Conservation (phyloP, 2,329 filamentous ascomycete genomes). For the Fusarium cicatricum region DNA sequence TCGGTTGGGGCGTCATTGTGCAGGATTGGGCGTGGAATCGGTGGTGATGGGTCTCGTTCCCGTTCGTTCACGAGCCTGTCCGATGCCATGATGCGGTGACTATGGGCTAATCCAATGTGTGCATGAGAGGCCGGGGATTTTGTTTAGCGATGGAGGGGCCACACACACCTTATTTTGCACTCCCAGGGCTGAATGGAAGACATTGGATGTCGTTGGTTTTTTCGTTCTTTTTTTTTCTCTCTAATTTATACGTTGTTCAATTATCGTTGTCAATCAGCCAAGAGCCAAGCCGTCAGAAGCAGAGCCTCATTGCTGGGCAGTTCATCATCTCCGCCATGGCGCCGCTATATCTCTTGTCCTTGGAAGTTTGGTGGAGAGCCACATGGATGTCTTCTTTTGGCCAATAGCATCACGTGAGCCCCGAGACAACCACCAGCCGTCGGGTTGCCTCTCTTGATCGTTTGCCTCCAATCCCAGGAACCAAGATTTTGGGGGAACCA, state of each 20-base stretch:
- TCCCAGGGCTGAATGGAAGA: background rate
- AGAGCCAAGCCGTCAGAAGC: conserved; percentile 2
- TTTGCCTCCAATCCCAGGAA: background rate
- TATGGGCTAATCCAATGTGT: background rate
- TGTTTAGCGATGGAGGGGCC: background rate
- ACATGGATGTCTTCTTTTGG: conserved; percentile 1
- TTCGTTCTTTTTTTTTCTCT: too few species aligned
- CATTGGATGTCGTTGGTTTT: too few species aligned
- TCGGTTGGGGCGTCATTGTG: conserved; percentile 11
- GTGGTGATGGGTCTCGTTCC: too few species aligned
- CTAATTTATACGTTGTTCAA: background rate
- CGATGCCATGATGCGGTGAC: background rate
- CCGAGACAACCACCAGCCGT: background rate
- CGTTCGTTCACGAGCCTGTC: background rate
- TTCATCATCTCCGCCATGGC: conserved; percentile 5
- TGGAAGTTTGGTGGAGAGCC: background rate
- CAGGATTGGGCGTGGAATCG: background rate
- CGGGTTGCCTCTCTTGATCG: conserved; percentile 18
- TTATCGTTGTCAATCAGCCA: conserved; percentile 1
- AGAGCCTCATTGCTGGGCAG: conserved; percentile 32
- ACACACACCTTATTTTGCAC: conserved; percentile 1
- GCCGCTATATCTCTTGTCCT: background rate
- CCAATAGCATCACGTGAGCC: conserved; percentile 2
- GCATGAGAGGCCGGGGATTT: background rate
- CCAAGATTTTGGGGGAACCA: background rate